Conservation (phyloP, 352 stramenopile species). For the Globisporangium paddicum region DNA sequence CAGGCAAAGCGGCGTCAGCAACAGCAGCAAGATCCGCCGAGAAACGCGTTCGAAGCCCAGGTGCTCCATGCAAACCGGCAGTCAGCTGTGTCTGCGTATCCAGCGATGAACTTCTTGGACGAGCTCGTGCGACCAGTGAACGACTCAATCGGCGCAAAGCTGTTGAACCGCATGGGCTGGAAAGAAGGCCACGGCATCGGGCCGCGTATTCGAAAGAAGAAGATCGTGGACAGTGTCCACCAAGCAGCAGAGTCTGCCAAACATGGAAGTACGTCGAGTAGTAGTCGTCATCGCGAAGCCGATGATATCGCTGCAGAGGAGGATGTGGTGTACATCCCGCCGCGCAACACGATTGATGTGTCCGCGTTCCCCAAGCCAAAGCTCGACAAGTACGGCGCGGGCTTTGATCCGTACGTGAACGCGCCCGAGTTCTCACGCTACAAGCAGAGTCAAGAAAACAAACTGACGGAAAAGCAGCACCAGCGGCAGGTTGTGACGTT, state of each 20-base stretch:
- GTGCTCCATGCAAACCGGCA: neutral
- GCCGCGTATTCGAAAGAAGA: conserved; percentile 47
- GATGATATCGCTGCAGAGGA: conserved; percentile 24
- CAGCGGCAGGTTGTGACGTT: conserved; percentile 67
- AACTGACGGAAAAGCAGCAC: conserved; percentile 18
- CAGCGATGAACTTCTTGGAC: conserved; percentile 52
- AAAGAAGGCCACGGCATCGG: conserved; percentile 89
- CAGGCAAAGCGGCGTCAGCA: conserved; percentile 33
- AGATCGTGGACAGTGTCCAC: conserved; percentile 17
- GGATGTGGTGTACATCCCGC: conserved; percentile 48
- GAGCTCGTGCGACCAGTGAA: conserved; percentile 68
- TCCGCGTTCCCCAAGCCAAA: conserved; percentile 65
- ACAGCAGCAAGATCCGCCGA: conserved; percentile 6
- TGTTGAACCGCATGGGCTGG: conserved; percentile 89
- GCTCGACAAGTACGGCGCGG: conserved; percentile 66
- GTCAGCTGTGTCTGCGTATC: conserved; percentile 7
- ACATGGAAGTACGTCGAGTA: no score
- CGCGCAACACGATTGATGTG: conserved; percentile 50
- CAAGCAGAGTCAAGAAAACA: conserved; percentile 33
- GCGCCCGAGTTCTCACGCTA: conserved; percentile 66
- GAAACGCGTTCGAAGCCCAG: conserved; percentile 13
- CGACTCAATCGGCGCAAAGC: conserved; percentile 76
- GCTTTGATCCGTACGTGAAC: conserved; percentile 72
- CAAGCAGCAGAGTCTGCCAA: neutral
- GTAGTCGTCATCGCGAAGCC: conserved; percentile 1